These are phyloP conservation scores for Coniochaeta sp. DNA, from an alignment of 2,329 filamentous ascomycete species.

Conservation along the genomic window DNA sequence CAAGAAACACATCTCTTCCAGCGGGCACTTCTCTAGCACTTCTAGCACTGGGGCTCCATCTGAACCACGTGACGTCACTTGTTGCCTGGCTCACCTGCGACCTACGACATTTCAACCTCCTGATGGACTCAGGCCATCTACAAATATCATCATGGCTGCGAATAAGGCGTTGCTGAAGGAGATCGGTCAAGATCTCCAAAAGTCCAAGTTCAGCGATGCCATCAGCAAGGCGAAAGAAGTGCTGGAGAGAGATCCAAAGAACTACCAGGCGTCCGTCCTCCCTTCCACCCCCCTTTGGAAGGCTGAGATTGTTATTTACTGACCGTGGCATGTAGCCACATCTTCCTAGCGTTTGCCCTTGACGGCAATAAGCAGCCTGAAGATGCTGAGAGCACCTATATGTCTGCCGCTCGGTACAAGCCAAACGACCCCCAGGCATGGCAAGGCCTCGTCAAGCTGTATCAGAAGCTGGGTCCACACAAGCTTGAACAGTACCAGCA, in stretches of 20 bases:
- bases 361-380: constrained; percentile 67
- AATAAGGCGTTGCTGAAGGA: constrained; percentile 73
- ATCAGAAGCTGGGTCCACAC: constrained; percentile 64
- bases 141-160: constrained; percentile 12
- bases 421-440: constrained; percentile 75
- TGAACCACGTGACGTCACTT: constrained; percentile 1
- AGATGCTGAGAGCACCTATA: constrained; percentile 71
- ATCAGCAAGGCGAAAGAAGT: constrained; percentile 61
- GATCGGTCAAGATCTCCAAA: constrained; percentile 69
- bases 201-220: constrained; percentile 72
- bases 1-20: not conserved
- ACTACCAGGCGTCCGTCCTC: constrained; percentile 75
- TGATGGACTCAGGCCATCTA: not conserved
- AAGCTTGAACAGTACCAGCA: constrained; percentile 68
- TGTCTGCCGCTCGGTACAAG: constrained; percentile 62
- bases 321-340: constrained; percentile 41
- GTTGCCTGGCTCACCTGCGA: not conserved
- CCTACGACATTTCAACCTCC: not conserved
- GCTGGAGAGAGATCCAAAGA: constrained; percentile 64
- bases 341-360: constrained; percentile 81
- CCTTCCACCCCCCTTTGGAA: not conserved
- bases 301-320: constrained; percentile 1
- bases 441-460: constrained; percentile 82
- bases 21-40: not conserved
- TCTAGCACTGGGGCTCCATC: no score